Base-by-base conservation (phyloP, 2,329 filamentous ascomycete genomes). In the Juglanconis oblonga region DNA sequence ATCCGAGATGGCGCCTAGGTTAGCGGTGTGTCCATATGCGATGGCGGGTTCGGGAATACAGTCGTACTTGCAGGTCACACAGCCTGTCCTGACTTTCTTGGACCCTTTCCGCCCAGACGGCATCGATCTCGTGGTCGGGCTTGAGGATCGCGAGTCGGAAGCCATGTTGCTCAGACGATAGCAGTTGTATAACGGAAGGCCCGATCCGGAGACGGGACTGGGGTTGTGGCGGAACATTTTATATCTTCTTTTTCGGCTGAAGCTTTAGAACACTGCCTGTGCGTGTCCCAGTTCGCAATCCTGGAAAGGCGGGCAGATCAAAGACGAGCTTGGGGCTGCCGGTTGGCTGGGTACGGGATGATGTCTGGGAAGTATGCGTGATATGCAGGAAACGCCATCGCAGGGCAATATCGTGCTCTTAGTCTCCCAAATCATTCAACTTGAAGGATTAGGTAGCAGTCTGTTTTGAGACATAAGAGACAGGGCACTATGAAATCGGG, bases 51-150 rank as follows among this genome's bases (percentile, higher is more conserved):
- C 11, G 31, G 40, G 32, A 29, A 7, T 35, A 11, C 36, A 51
- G 14, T 52, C 45, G 49, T 57, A 64, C 62, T 64, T 64, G 62
- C 62, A 64, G 48, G 62, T 64, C 36, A 64, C 54, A 40, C 62
- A 64, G 32, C 62, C 62, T 4, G 62, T 62, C 31, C 59, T 62
- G 31, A 62, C 62, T 49, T 64, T 64, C 42, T 64, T 64, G 8
- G 62, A 64, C 40, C 62, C 62, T 33, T 58, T 64, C n/a, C 62
- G 58, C 36, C 62, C 62, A 33, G 62, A 64, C 24, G 56, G 50
- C 17, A 53, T 53, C 14, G 45, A 32, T 42, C 33, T 49, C 52
- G 44, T 47, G 24, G 56, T 17, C 31, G 62, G 55, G 36, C 59
- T 64, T 31, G 62, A 59, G 17, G 62, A 58, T 11, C 59, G 44